Evolutionary conservation across 306 rosid genomes (phyloP).

Genomic region (Prunus mira): DNA sequence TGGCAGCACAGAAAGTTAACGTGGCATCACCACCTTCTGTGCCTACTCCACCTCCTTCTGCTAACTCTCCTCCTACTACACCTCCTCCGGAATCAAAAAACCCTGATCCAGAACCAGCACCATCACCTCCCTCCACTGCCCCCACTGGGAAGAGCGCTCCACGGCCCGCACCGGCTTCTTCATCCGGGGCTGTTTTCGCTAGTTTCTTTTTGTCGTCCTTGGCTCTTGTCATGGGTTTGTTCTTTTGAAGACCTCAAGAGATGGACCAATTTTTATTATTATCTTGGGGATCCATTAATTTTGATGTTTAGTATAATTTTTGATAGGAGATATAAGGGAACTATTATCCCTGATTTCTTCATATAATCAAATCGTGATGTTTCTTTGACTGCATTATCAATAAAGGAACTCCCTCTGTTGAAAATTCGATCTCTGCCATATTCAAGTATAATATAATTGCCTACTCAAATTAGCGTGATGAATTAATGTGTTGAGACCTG

Average conservation of each 20-base stretch:
- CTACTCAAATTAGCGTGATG: no score
- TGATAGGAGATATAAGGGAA: not conserved
- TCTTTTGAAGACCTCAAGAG: not conserved
- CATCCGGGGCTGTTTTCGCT: not conserved
- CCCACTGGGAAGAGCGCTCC: not conserved
- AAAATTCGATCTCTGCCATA: not conserved
- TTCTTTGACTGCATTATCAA: not conserved
- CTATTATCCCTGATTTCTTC: not conserved
- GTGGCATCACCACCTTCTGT: not conserved
- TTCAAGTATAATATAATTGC: no score
- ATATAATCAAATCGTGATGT: not conserved
- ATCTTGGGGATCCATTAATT: not conserved
- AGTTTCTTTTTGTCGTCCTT: not conserved
- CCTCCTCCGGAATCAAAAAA: not conserved
- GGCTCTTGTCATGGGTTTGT: constrained; percentile 2
- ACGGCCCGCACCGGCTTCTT: not conserved
- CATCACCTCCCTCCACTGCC: not conserved
- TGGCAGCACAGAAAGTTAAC: constrained; percentile 21
- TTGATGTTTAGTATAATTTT: not conserved
- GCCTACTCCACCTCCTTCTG: not conserved
- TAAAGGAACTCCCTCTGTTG: not conserved
- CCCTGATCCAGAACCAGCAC: not conserved
- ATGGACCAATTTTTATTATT: not conserved
- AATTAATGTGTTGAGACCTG: no score
- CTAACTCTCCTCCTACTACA: not conserved